Base-by-base conservation (phyloP, 805 yeast genomes). In the Ogataea methanolica region DNA sequence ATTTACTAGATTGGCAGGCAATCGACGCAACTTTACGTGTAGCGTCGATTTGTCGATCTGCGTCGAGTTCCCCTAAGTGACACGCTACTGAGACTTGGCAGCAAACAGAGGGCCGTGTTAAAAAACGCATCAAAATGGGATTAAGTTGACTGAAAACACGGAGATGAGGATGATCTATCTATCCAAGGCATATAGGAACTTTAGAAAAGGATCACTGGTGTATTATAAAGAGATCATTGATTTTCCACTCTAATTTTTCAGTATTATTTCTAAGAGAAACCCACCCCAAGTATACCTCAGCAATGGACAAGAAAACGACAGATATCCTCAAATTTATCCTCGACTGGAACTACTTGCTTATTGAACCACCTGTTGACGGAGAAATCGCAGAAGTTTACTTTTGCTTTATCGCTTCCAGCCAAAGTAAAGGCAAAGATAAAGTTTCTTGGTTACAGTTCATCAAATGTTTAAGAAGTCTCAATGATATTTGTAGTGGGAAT, bases 401-500 rank as follows among this genome's bases (percentile, higher is more conserved):
- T 42, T 61, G 65, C 42, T 62, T 63, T 42, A 62, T 65, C 7
- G 60, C 62, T 9, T 58, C 64, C 3, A 53, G 54, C 8, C 63
- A 63, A 36, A 59, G 56, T 31, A 61, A 55, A 38, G 67, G 68
- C 1, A 64, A 60, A 38, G 68, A 66, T 42, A 63, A 63, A 42
- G 67, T 66, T 2, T 62, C 68, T 5, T 66, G 69, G 68, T 43
- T 62, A 26, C 68, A 65, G 35, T 66, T 65, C 19, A 47, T 64
- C 37, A 63, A 58, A 43, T 56, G 59, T 37, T 50, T 66, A 29
- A 53, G 50, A 9, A 44, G 47, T 7, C 53, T 64, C 5, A 49
- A 65, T 36, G 53, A 54, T 14, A 45, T 64, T 22, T 55, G 62
- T 14, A 45, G 46, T 33, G 51, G 50, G 1, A 39, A 54, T 22